phyloP scores from a whole-genome alignment of 176 grass and related monocot genomes.

The Canna indica region DNA sequence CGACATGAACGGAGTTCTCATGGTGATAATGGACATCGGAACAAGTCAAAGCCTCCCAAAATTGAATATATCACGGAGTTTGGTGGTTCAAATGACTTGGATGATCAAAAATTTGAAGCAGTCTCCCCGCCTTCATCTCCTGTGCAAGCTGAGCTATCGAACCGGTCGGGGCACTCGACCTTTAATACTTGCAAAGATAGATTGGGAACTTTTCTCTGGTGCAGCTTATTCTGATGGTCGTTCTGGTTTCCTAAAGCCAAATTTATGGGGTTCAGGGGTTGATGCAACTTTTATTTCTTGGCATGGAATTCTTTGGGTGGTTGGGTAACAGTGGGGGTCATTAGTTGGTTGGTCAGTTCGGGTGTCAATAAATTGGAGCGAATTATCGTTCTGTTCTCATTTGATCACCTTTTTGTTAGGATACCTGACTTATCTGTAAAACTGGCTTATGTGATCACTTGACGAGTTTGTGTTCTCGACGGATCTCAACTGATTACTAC shows the following conservation, averaged over 20 bases:
- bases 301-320: constrained; percentile 9
- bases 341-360: background rate
- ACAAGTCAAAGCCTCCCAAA: constrained; percentile 64
- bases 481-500: background rate
- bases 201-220: constrained; percentile 48
- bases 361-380: background rate
- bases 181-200: constrained; percentile 76
- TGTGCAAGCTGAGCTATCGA: constrained; percentile 62
- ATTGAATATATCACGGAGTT: constrained; percentile 99
- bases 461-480: background rate
- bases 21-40: constrained; percentile 61
- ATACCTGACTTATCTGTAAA: constrained; percentile 12
- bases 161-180: constrained; percentile 87
- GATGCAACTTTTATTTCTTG: constrained; percentile 19
- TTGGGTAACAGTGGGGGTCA: background rate
- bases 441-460: constrained; percentile 19
- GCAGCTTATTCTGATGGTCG: constrained; percentile 33
- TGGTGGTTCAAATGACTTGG: constrained; percentile 55
- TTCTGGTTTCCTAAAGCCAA: constrained; percentile 31
- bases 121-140: constrained; percentile 94
- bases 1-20: constrained; percentile 38
- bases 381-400: background rate
- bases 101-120: constrained; percentile 53
- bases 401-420: background rate
- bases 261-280: constrained; percentile 30